phyloP scores from a whole-genome alignment of 2,329 filamentous ascomycete species.

The Ophiostoma sp. region DNA sequence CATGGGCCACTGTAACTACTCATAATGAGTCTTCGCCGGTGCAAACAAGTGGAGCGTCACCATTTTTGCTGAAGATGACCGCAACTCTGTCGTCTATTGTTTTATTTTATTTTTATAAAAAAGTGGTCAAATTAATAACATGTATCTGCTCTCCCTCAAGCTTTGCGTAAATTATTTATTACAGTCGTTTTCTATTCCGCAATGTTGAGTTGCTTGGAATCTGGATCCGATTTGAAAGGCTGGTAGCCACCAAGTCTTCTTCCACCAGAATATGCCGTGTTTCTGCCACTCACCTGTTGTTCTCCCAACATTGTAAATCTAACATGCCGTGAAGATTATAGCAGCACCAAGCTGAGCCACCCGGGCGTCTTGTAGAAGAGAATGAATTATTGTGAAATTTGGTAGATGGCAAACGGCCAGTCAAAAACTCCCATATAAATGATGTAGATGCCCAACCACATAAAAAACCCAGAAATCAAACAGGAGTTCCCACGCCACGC shows the following conservation, averaged over 20 bases:
- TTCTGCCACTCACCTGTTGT: no score
- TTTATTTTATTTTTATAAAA: neutral
- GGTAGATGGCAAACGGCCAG: neutral
- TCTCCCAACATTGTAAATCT: neutral
- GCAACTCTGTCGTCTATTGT: neutral
- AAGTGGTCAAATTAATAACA: neutral
- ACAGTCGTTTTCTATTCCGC: no score
- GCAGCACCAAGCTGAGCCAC: neutral
- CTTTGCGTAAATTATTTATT: no score
- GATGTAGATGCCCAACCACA: neutral
- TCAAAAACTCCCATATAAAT: neutral
- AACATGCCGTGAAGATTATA: neutral
- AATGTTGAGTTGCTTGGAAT: no score
- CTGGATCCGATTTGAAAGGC: neutral
- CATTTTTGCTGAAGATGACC: neutral
- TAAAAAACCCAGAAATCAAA: neutral
- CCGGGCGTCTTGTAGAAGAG: neutral
- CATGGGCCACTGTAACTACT: neutral
- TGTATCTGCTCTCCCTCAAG: no score
- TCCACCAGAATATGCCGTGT: neutral
- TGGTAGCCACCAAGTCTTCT: neutral
- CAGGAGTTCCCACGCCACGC: neutral
- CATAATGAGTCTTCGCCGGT: conserved; percentile 6
- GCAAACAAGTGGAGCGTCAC: neutral
- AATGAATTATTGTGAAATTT: neutral